These are phyloP conservation scores for Bocquillonia castaneifolia DNA, from an alignment of 441 rosid species.

Conservation along the genomic window DNA sequence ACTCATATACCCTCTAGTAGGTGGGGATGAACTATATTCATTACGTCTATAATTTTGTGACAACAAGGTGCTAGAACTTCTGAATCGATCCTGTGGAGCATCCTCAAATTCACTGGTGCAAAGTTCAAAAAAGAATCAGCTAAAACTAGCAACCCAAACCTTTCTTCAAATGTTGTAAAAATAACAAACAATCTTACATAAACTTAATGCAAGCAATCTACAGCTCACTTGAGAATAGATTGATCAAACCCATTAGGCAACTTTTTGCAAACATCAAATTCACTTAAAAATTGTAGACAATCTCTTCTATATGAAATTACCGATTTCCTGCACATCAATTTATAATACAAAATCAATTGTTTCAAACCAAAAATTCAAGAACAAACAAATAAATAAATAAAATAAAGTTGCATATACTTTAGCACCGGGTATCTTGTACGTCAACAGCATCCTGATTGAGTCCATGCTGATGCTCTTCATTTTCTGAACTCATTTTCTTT, in stretches of 20 bases:
- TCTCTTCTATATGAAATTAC: slow-evolving; percentile 59
- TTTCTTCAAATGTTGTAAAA: no score
- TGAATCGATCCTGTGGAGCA: slow-evolving; percentile 55
- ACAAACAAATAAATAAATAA: slow-evolving; percentile 12
- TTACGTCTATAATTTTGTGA: slow-evolving; percentile 54
- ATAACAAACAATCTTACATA: no score
- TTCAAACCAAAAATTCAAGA: slow-evolving; percentile 5
- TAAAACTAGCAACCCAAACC: no score
- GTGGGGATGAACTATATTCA: slow-evolving; percentile 90
- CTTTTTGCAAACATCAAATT: slow-evolving; percentile 66
- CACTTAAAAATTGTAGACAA: slow-evolving; percentile 63
- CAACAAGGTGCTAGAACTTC: slow-evolving; percentile 52
- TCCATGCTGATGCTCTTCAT: slow-evolving; percentile 37
- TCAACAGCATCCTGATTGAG: slow-evolving; percentile 38
- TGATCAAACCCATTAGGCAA: slow-evolving; percentile 56
- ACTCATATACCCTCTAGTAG: slow-evolving; percentile 68
- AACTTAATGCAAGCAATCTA: neutral
- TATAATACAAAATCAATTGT: no score
- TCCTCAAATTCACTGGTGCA: slow-evolving; percentile 62
- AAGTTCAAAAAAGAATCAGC: no score
- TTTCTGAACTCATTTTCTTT: slow-evolving; percentile 53
- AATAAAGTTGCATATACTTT: slow-evolving; percentile 18
- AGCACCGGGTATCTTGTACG: slow-evolving; percentile 38
- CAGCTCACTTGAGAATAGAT: slow-evolving; percentile 56
- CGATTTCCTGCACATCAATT: slow-evolving; percentile 63